Percentiles rank a stretch among this genome's conserved stretches.
Evolutionary conservation across 768 basidiomycete genomes (phyloP).

Genomic region (Leccinum aurantiacum): DNA sequence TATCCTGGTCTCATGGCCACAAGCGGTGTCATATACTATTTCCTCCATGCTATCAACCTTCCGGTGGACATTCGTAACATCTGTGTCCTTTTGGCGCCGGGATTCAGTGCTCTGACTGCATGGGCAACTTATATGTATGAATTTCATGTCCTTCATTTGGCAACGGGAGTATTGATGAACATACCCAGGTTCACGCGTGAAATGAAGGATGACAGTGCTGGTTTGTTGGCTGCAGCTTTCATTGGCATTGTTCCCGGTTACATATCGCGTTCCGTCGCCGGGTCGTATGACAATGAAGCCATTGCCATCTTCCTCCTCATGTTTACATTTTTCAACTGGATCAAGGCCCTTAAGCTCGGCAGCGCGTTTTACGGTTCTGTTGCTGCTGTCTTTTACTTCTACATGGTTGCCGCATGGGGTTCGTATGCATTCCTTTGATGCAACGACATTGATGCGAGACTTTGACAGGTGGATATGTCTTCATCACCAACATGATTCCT

Average conservation of each 20-base stretch:
- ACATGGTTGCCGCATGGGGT: slow-evolving; percentile 99
- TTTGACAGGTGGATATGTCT: slow-evolving; percentile 85
- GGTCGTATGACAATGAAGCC: slow-evolving; percentile 99
- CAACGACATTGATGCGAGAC: slow-evolving; percentile 10
- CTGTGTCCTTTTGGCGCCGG: slow-evolving; percentile 95
- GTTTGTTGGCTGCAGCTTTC: slow-evolving; percentile 95
- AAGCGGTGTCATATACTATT: slow-evolving; percentile 93
- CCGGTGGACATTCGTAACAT: slow-evolving; percentile 98
- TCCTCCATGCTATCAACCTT: slow-evolving; percentile 83
- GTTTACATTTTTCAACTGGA: slow-evolving; percentile 98
- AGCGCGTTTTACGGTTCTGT: slow-evolving; percentile 89
- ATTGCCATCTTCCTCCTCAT: slow-evolving; percentile 99
- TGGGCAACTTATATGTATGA: slow-evolving; percentile 94
- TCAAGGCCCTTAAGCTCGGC: slow-evolving; percentile 91
- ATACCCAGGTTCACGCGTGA: slow-evolving; percentile 88
- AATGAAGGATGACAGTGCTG: slow-evolving; percentile 93
- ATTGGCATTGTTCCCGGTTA: slow-evolving; percentile 98
- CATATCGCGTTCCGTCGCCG: slow-evolving; percentile 98
- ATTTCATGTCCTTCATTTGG: neutral
- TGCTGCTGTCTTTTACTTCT: slow-evolving; percentile 96
- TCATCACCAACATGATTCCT: slow-evolving; percentile 99
- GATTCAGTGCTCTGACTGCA: slow-evolving; percentile 94
- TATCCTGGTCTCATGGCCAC: slow-evolving; percentile 99
- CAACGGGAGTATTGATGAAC: neutral
- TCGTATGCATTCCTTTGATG: slow-evolving; percentile 21